Percentiles rank a stretch among this genome's conserved stretches.
These are phyloP conservation scores for Camellia oleifera DNA, from an alignment of 179 eudicot species.

Conservation along the genomic window DNA sequence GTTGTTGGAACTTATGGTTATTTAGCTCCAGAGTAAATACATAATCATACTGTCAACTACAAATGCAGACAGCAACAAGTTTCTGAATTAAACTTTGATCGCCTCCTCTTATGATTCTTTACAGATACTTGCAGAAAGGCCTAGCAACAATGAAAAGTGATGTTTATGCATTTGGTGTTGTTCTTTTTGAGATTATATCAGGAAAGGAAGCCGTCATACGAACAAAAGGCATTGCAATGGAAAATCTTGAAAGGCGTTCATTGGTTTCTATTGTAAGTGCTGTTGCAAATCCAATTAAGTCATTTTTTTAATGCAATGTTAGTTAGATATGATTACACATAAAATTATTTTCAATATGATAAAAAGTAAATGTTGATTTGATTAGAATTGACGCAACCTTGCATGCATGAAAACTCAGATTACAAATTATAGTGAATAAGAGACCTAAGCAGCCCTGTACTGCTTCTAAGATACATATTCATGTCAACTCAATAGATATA, in stretches of 20 bases:
- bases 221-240: slow-evolving; percentile 48
- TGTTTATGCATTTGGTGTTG: slow-evolving; percentile 93
- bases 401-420: background rate
- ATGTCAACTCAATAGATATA: too few species aligned
- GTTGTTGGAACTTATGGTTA: slow-evolving; percentile 97
- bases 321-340: background rate
- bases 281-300: background rate
- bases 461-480: too few species aligned
- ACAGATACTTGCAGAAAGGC: slow-evolving; percentile 90
- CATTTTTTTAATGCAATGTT: background rate
- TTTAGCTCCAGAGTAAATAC: slow-evolving; percentile 88
- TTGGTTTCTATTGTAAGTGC: slow-evolving; percentile 83
- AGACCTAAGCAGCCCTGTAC: too few species aligned
- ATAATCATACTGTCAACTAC: slow-evolving; percentile 9
- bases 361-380: background rate
- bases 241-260: slow-evolving; percentile 77
- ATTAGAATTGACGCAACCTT: background rate
- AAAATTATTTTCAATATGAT: background rate
- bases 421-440: background rate
- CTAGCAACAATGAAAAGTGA: slow-evolving; percentile 84
- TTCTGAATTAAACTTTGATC: background rate
- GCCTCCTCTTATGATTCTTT: slow-evolving; percentile 10
- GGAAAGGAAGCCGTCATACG: slow-evolving; percentile 88
- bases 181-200: slow-evolving; percentile 78
- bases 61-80: background rate